Percentiles rank a stretch among this genome's conserved stretches.
Evolutionary conservation across 192 early-diverging fungal genomes (phyloP).

Genomic region (Spinellus fusiger): DNA sequence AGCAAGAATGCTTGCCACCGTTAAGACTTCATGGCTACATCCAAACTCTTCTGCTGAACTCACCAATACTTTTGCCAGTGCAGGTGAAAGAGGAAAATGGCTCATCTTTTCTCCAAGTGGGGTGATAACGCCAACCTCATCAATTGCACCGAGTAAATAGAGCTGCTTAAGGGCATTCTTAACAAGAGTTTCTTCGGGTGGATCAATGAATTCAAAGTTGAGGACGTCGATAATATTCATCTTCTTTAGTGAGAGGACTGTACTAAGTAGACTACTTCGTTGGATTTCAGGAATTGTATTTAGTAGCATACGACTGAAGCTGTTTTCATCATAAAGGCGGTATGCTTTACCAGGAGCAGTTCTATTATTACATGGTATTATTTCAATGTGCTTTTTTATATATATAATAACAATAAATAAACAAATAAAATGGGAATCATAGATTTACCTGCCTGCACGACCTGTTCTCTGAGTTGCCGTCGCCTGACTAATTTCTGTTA

Average conservation of each 20-base stretch:
- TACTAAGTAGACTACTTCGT: constrained; percentile 85
- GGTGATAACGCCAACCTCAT: constrained; percentile 79
- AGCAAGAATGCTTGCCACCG: constrained; percentile 90
- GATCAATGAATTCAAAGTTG: constrained; percentile 94
- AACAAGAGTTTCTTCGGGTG: constrained; percentile 77
- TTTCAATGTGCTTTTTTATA: too few relatives aligned
- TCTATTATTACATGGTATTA: too few relatives aligned
- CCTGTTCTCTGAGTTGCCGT: constrained; percentile 92
- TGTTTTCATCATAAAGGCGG: constrained; percentile 81
- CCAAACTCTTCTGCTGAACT: constrained; percentile 65
- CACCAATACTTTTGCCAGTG: constrained; percentile 84
- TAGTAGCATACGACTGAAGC: constrained; percentile 77
- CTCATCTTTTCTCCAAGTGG: constrained; percentile 83
- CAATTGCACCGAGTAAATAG: constrained; percentile 84
- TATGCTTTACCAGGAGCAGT: constrained; percentile 88
- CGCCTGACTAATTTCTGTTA: constrained; percentile 89
- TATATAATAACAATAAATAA: background rate
- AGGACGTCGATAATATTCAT: constrained; percentile 86
- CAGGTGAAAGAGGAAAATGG: constrained; percentile 85
- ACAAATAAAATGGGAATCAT: background rate
- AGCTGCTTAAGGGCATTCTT: constrained; percentile 82
- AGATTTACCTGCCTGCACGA: constrained; percentile 66
- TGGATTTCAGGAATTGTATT: constrained; percentile 95
- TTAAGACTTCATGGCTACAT: constrained; percentile 83
- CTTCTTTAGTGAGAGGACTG: constrained; percentile 84